Conservation (phyloP, 192 early-diverging fungal species). For the Coemansia furcata region DNA sequence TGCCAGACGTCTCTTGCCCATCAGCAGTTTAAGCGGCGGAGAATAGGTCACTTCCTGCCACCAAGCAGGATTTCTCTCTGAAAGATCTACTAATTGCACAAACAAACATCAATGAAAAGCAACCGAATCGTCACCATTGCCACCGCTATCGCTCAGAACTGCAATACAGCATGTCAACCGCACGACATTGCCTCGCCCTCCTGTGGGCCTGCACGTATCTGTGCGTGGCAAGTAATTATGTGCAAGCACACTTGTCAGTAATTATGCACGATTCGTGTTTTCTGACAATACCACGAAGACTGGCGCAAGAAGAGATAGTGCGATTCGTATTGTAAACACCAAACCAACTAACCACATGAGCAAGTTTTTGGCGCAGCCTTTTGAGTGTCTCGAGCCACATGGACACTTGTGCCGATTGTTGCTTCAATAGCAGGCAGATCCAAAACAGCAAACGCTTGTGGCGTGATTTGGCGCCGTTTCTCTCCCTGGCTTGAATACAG, state of each 20-base stretch:
- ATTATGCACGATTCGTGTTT: background rate
- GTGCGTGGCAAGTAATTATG: slow-evolving; percentile 3
- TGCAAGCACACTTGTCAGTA: background rate
- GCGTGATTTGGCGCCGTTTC: background rate
- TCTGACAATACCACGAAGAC: background rate
- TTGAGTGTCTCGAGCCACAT: background rate
- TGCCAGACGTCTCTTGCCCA: background rate
- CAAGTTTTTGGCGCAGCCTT: background rate
- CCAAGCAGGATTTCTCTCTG: background rate
- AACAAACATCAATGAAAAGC: background rate
- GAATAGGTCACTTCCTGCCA: background rate
- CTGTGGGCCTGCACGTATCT: background rate
- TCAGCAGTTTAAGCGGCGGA: background rate
- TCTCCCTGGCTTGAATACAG: background rate
- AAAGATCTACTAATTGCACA: background rate
- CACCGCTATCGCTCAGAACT: background rate
- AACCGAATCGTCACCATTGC: background rate
- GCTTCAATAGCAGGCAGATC: background rate
- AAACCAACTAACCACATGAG: background rate
- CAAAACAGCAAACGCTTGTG: background rate
- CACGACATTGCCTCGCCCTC: background rate
- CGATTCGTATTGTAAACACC: background rate
- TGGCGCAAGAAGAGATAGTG: background rate
- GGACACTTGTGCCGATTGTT: background rate
- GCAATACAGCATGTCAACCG: background rate